Percentiles rank a stretch among this genome's conserved stretches.
Evolutionary conservation across 192 early-diverging fungal species (phyloP).

Genomic region (Borealophlyctis nickersoniae): DNA sequence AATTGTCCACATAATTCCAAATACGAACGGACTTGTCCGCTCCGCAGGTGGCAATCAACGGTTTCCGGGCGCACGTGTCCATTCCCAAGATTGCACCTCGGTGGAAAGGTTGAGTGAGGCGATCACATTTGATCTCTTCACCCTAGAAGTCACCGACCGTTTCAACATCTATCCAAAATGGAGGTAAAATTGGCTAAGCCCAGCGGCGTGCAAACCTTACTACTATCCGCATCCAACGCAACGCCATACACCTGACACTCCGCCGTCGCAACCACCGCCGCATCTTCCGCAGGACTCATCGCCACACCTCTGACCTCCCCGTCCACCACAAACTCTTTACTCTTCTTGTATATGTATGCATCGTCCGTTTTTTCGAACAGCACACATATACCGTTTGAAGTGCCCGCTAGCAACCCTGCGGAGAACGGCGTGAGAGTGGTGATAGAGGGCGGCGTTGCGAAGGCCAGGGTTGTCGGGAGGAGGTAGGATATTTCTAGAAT

Average conservation of each 20-base stretch:
- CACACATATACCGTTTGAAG: slow-evolving; percentile 37
- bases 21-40: slow-evolving; percentile 52
- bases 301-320: slow-evolving; percentile 39
- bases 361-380: slow-evolving; percentile 50
- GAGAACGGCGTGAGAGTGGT: slow-evolving; percentile 33
- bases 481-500: slow-evolving; percentile 36
- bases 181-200: too few species aligned
- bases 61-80: slow-evolving; percentile 54
- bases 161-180: neutral
- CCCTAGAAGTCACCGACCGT: slow-evolving; percentile 13
- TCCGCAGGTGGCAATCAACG: slow-evolving; percentile 56
- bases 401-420: slow-evolving; percentile 44
- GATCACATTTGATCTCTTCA: slow-evolving; percentile 45
- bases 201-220: slow-evolving; percentile 39
- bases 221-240: slow-evolving; percentile 20
- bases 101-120: slow-evolving; percentile 50
- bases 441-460: slow-evolving; percentile 33
- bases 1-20: slow-evolving; percentile 65
- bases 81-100: slow-evolving; percentile 45
- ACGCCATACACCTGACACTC: slow-evolving; percentile 46
- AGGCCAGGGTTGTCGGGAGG: slow-evolving; percentile 13
- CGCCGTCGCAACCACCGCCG: slow-evolving; percentile 36
- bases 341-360: slow-evolving; percentile 35
- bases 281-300: slow-evolving; percentile 46
- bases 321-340: slow-evolving; percentile 40